A percentile compares a stretch with the other conserved stretches of the same genome.
phyloP scores from a whole-genome alignment of 163 green algal genomes.

The Volvox carteri region DNA sequence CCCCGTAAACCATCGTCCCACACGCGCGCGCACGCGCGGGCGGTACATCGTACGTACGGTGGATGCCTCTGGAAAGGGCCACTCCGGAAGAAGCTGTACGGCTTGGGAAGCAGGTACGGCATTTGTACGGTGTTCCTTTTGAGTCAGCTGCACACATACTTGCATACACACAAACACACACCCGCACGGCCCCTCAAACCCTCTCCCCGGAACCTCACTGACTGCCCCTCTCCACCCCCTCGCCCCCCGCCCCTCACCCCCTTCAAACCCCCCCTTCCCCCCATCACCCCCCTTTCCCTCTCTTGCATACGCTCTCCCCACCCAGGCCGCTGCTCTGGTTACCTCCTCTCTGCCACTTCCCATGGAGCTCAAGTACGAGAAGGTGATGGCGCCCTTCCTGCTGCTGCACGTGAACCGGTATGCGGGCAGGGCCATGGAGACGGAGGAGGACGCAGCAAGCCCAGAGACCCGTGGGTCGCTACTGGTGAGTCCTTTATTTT shows the following conservation, averaged over 20 bases:
- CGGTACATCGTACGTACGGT: no score
- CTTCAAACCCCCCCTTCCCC: no score
- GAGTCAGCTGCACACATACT: no score
- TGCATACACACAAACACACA: no score
- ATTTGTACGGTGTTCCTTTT: neutral
- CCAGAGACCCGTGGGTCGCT: slow-evolving; percentile 1
- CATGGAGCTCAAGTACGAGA: slow-evolving; percentile 89
- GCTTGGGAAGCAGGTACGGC: slow-evolving; percentile 61
- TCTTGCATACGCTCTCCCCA: no score
- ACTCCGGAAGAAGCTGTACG: slow-evolving; percentile 65
- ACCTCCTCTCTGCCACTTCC: slow-evolving; percentile 58
- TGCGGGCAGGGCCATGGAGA: slow-evolving; percentile 71
- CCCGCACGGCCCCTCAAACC: no score
- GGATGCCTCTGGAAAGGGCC: no score
- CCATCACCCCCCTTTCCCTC: no score
- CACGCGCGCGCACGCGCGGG: no score
- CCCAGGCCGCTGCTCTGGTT: slow-evolving; percentile 56
- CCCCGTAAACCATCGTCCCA: no score
- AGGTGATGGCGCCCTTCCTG: slow-evolving; percentile 84
- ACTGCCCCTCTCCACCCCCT: neutral
- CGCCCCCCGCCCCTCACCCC: neutral
- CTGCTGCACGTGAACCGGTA: slow-evolving; percentile 94
- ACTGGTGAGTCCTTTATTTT: slow-evolving; percentile 1
- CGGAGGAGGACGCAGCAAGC: slow-evolving; percentile 60
- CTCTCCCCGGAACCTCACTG: no score